phyloP scores from a whole-genome alignment of 176 grass and related monocot species.

The Puya raimondii region DNA sequence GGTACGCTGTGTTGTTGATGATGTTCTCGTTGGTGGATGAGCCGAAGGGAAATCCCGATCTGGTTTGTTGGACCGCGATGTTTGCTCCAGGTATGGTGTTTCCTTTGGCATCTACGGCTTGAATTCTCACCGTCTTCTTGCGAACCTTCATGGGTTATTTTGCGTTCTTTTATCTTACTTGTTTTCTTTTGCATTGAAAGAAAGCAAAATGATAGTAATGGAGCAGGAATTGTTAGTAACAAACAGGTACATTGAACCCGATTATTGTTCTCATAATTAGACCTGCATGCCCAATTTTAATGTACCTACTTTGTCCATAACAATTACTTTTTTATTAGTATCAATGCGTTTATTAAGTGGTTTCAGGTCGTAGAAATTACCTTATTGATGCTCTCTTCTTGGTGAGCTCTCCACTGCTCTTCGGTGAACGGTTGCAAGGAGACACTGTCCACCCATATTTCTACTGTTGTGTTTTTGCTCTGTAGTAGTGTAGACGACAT shows the following conservation, averaged over 20 bases:
- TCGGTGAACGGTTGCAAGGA: slow-evolving; percentile 71
- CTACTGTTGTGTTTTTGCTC: slow-evolving; percentile 45
- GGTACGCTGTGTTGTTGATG: slow-evolving; percentile 42
- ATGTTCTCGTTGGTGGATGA: slow-evolving; percentile 59
- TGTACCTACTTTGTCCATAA: no score
- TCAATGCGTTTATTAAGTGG: not conserved
- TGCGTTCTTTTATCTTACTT: not conserved
- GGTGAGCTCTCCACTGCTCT: slow-evolving; percentile 71
- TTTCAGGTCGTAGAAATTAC: not conserved
- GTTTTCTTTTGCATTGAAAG: not conserved
- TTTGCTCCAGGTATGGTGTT: slow-evolving; percentile 41
- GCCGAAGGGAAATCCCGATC: slow-evolving; percentile 56
- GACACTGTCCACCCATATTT: slow-evolving; percentile 79
- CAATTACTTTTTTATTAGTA: no score
- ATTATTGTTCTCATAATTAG: no score
- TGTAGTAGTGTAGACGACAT: slow-evolving; percentile 21
- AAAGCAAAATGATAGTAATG: no score
- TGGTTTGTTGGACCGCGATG: slow-evolving; percentile 34
- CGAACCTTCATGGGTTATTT: slow-evolving; percentile 16
- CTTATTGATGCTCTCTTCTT: slow-evolving; percentile 34
- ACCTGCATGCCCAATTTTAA: no score
- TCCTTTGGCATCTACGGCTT: slow-evolving; percentile 27
- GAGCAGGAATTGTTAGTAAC: no score
- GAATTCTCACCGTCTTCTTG: slow-evolving; percentile 29
- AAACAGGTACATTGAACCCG: no score